A percentile compares a stretch with the other conserved stretches of the same genome.
These are phyloP conservation scores for Didymellaceae sp. DNA, from an alignment of 2,329 filamentous ascomycete species.

Conservation along the genomic window DNA sequence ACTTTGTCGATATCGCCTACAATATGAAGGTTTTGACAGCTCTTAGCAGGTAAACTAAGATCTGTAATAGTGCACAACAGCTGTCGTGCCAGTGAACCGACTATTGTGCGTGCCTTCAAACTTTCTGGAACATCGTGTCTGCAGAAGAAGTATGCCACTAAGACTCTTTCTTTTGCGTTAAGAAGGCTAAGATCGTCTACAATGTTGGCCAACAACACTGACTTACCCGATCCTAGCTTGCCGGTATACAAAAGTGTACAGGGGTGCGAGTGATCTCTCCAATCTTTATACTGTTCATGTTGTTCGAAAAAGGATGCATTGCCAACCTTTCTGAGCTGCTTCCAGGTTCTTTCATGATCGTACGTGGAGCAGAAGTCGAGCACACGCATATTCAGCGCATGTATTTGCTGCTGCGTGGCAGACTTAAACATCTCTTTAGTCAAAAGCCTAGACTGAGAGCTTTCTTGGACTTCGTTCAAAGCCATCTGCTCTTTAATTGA, in stretches of 20 bases:
- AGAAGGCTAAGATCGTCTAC: constrained; percentile 38
- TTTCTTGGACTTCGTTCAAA: constrained; percentile 35
- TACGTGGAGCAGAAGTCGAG: constrained; percentile 53
- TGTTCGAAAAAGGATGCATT: constrained; percentile 37
- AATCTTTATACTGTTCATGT: constrained; percentile 32
- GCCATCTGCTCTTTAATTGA: constrained; percentile 48
- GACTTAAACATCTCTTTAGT: constrained; percentile 24
- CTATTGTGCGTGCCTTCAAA: constrained; percentile 29
- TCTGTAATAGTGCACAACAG: constrained; percentile 39
- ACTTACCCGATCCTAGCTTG: constrained; percentile 56
- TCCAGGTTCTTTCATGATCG: constrained; percentile 52
- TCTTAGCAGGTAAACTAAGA: constrained; percentile 16
- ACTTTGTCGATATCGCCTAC: constrained; percentile 24
- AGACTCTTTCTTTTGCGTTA: background rate
- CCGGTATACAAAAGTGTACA: constrained; percentile 48
- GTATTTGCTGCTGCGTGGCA: constrained; percentile 21
- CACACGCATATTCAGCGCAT: constrained; percentile 32
- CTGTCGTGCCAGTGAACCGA: constrained; percentile 45
- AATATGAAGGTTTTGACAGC: constrained; percentile 1
- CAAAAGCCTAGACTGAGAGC: constrained; percentile 33
- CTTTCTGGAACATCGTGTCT: constrained; percentile 31
- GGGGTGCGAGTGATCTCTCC: constrained; percentile 32
- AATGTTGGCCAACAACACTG: constrained; percentile 55
- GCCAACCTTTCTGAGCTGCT: constrained; percentile 51
- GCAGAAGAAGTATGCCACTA: constrained; percentile 39